Evolutionary conservation across 2,329 filamentous ascomycete genomes (phyloP).

Genomic region (Rachicladosporium sp.): DNA sequence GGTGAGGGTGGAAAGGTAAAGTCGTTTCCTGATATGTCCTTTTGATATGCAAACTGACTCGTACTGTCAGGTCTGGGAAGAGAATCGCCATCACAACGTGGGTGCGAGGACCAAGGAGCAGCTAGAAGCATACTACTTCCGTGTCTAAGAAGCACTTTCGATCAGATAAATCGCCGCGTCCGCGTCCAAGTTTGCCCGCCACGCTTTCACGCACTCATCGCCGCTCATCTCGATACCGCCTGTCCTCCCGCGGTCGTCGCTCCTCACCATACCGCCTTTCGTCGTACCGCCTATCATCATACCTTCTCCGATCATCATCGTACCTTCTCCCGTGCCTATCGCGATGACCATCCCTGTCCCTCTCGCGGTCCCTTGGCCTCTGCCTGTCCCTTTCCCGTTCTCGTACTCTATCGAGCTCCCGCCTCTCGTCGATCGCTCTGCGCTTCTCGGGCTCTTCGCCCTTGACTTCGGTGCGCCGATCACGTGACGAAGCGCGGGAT

Average conservation of each 20-base stretch:
- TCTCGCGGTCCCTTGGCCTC: constrained; percentile 5
- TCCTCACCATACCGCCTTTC: constrained; percentile 9
- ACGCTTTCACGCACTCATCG: no score
- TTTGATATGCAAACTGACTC: no score
- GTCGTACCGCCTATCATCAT: constrained; percentile 7
- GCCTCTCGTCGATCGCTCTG: constrained; percentile 3
- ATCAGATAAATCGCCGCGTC: no score
- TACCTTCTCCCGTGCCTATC: constrained; percentile 10
- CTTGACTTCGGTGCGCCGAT: constrained; percentile 1
- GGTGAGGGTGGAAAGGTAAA: constrained; percentile 18
- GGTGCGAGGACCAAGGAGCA: no score
- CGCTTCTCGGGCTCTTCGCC: constrained; percentile 1
- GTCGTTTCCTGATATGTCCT: no score
- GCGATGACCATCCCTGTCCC: constrained; percentile 6
- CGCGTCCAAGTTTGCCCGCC: no score
- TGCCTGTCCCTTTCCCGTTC: no score
- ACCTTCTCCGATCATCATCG: constrained; percentile 16
- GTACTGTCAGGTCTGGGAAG: no score
- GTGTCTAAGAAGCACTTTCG: no score
- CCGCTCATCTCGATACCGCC: background rate
- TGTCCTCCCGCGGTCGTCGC: background rate
- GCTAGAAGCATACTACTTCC: no score
- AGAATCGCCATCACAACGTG: no score
- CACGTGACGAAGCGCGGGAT: constrained; percentile 6
- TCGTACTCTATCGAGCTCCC: constrained; percentile 13